Base-by-base conservation (phyloP, 768 basidiomycete genomes). In the Lactarius tabidus region DNA sequence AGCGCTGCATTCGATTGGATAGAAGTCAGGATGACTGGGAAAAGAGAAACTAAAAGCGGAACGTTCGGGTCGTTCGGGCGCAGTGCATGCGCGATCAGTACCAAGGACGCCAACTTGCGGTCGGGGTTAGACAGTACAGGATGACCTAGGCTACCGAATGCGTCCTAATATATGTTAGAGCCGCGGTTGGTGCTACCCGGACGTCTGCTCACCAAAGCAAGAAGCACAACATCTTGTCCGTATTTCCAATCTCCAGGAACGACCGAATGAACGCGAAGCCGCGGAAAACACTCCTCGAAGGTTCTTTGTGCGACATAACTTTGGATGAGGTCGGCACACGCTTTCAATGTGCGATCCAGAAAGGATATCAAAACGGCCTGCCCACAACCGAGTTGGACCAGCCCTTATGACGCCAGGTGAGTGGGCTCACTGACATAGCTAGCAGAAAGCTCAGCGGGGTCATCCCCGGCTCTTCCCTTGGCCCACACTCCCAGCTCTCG, bases 1-100 rank as follows among this genome's bases (percentile, higher is more conserved):
- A 89, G 72, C 3, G 81, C 77, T 33, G 75, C 69, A 67, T 84
- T 85, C 7, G 80, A 73, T 70, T 86, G 84, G 26, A 91, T 72
- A 2, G 82, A 82, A 17, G 78, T 71, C 29, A 86, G 65, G 20
- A 88, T 67, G 5, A 80, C 67, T 0, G 79, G 80, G n/a, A 79
- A 70, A 33, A 84, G 60, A 33, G 76, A 63, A 3, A 71, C 60
- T n/a, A 69, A 56, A 65, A 66, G 41, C 17, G 70, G 36, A n/a
- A 59, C 18, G 5, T 51, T 57, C 38, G 18, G 36, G 17, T 41
- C 12, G 20, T 59, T 43, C 15, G 54, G 43, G 1, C 54, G 36
- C n/a, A 10, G 62, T 15, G 33, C 51, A 33, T 70, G 69, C 1
- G 64, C 67, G 18, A 70, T 60, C 15, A 68, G 48, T 15, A 70